Percentiles rank a stretch among this genome's conserved stretches.
Evolutionary conservation across 2,329 filamentous ascomycete genomes (phyloP).

Genomic region (Byssoonygena ceratinophila): DNA sequence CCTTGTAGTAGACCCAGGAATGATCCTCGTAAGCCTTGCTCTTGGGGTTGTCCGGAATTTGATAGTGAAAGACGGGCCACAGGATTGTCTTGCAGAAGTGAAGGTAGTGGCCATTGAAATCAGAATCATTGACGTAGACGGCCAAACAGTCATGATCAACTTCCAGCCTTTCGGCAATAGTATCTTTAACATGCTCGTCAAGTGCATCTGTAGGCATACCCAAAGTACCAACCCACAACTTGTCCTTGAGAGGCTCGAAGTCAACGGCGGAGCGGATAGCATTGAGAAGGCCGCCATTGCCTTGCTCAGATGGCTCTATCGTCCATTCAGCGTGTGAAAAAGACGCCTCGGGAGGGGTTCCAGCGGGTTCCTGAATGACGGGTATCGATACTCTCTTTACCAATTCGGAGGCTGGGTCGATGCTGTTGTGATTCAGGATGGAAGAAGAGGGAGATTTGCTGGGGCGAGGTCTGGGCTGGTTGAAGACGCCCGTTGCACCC

Average conservation of each 20-base stretch:
- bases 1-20: conserved; percentile 90
- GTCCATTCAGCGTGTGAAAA: conserved; percentile 74
- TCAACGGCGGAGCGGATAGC: conserved; percentile 69
- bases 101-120: conserved; percentile 87
- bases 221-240: conserved; percentile 83
- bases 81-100: conserved; percentile 97
- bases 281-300: conserved; percentile 84
- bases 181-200: conserved; percentile 61
- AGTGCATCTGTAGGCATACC: conserved; percentile 90
- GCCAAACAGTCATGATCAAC: conserved; percentile 72
- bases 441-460: conserved; percentile 64
- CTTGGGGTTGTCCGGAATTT: conserved; percentile 94
- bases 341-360: conserved; percentile 26
- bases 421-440: conserved; percentile 55
- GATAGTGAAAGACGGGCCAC: conserved; percentile 97
- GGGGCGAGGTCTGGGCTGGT: conserved; percentile 68
- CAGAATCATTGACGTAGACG: conserved; percentile 79
- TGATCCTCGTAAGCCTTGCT: conserved; percentile 97
- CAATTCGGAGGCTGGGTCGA: conserved; percentile 6
- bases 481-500: conserved; percentile 54
- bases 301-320: conserved; percentile 75
- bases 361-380: conserved; percentile 13
- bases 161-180: conserved; percentile 71
- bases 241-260: conserved; percentile 58
- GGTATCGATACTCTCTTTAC: conserved; percentile 11